Conservation (phyloP, 306 rosid species). For the Dicorynia guianensis region DNA sequence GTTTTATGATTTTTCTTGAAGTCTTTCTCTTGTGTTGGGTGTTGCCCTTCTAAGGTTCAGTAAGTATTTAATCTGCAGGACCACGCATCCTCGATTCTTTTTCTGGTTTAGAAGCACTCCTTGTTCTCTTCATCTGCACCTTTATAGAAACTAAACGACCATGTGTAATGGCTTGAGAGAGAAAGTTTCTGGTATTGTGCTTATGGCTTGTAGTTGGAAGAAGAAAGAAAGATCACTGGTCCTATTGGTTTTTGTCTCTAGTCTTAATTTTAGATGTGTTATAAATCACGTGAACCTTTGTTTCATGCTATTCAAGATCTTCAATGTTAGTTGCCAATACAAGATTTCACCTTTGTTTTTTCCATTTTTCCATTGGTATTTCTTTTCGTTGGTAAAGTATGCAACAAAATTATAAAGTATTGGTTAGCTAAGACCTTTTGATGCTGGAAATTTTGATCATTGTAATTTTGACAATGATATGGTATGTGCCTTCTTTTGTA, state of each 20-base stretch:
- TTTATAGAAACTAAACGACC: neutral
- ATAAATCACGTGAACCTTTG: neutral
- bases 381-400: neutral
- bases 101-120: too few species aligned
- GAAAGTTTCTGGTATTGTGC: neutral
- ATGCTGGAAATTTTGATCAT: neutral
- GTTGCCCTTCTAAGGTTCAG: neutral
- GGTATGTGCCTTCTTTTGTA: constrained; percentile 42
- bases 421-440: neutral
- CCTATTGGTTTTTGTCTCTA: neutral
- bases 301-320: neutral
- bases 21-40: neutral
- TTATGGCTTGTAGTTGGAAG: neutral
- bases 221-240: neutral
- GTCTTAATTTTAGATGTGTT: neutral
- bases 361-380: neutral
- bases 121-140: too few species aligned
- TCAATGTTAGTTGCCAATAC: neutral
- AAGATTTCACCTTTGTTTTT: neutral
- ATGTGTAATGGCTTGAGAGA: neutral
- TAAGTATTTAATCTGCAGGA: neutral
- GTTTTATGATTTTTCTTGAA: neutral
- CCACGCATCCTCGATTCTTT: too few species aligned
- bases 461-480: neutral
- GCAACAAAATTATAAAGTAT: neutral